phyloP scores from a whole-genome alignment of 495 filamentous ascomycete species.

The Staphylotrichum longicolle region DNA sequence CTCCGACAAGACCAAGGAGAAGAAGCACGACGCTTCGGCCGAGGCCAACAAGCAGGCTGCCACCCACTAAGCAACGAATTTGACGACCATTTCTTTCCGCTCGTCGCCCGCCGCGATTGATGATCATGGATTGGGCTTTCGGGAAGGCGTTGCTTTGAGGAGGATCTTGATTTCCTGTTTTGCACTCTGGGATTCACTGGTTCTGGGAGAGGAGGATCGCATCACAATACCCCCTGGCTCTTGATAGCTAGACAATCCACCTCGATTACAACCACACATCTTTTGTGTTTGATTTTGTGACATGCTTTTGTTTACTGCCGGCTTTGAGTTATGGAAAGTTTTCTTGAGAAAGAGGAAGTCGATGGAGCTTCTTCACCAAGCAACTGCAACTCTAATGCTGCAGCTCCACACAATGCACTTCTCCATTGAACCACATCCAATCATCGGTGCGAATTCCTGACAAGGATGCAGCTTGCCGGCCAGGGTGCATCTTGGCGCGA shows the following conservation, averaged over 20 bases:
- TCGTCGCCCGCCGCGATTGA: slow-evolving; percentile 15
- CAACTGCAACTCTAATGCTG: too few relatives aligned
- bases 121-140: slow-evolving; percentile 15
- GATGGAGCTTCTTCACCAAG: too few relatives aligned
- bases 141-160: slow-evolving; percentile 13
- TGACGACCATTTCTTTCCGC: slow-evolving; percentile 16
- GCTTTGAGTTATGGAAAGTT: too few relatives aligned
- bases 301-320: too few relatives aligned
- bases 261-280: slow-evolving; percentile 3
- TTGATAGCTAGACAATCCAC: slow-evolving; percentile 16
- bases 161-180: slow-evolving; percentile 8
- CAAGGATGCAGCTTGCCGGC: too few relatives aligned
- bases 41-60: slow-evolving; percentile 57
- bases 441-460: too few relatives aligned
- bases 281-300: too few relatives aligned
- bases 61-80: slow-evolving; percentile 49
- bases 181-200: neutral
- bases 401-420: too few relatives aligned
- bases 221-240: slow-evolving; percentile 17
- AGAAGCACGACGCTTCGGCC: slow-evolving; percentile 52
- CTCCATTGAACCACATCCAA: too few relatives aligned
- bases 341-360: too few relatives aligned
- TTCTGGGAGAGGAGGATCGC: slow-evolving; percentile 13
- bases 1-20: slow-evolving; percentile 57
- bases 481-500: too few relatives aligned